Conservation (phyloP, 441 rosid genomes). For the Arabidopsis hybrid region DNA sequence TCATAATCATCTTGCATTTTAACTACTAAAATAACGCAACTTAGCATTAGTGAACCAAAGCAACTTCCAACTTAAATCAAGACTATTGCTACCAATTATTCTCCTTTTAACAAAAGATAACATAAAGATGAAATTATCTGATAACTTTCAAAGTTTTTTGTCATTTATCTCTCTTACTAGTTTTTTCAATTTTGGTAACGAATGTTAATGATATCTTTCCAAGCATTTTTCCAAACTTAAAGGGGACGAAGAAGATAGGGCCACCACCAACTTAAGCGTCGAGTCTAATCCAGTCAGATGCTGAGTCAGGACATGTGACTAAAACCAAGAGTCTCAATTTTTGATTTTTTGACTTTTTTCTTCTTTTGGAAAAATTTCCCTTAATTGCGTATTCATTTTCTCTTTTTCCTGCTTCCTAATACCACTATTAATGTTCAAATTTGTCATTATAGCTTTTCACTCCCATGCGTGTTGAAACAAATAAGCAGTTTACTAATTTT, state of each 20-base stretch:
- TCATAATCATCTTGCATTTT: constrained; percentile 3
- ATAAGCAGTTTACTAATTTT: constrained; percentile 20
- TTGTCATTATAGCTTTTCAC: constrained; percentile 25
- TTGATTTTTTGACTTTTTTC: constrained; percentile 14
- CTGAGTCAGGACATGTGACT: constrained; percentile 46
- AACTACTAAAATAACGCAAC: neutral
- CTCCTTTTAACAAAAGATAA: neutral
- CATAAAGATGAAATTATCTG: neutral
- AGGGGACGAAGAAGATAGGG: constrained; percentile 32
- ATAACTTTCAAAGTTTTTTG: neutral
- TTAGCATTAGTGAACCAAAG: constrained; percentile 10
- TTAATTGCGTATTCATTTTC: constrained; percentile 24
- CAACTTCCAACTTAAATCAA: constrained; percentile 8
- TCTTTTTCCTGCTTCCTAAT: constrained; percentile 30
- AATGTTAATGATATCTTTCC: constrained; percentile 23
- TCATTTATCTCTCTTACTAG: constrained; percentile 1
- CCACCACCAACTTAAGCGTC: constrained; percentile 40
- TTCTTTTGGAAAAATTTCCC: constrained; percentile 11
- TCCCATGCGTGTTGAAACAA: constrained; percentile 38
- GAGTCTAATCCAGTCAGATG: constrained; percentile 45
- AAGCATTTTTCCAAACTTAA: constrained; percentile 24
- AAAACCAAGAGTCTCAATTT: constrained; percentile 24
- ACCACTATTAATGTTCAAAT: constrained; percentile 19
- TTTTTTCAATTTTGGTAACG: neutral
- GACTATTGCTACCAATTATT: neutral